A percentile compares a stretch with the other conserved stretches of the same genome.
Conservation (phyloP, 352 stramenopile genomes). For the Phytophthora sojae region DNA sequence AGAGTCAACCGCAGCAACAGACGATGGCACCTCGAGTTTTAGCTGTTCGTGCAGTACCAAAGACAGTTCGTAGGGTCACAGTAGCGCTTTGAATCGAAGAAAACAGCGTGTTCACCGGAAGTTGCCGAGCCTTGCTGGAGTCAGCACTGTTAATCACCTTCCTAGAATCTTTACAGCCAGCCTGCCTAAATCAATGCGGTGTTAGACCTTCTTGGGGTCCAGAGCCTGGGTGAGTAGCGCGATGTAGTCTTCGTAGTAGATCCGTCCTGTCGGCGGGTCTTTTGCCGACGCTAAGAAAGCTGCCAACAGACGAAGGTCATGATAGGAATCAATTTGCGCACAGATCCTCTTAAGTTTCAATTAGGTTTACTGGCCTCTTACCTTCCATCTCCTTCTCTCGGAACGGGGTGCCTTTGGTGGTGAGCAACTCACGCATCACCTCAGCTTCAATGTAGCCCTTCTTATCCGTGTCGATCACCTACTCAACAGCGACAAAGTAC, state of each 20-base stretch:
- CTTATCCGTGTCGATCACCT: conserved; percentile 80
- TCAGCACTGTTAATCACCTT: background rate
- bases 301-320: conserved; percentile 13
- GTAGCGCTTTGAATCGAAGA: conserved; percentile 37
- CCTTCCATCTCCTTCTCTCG: conserved; percentile 92
- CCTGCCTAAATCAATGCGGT: background rate
- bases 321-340: too few species aligned
- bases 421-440: conserved; percentile 88
- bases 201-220: conserved; percentile 49
- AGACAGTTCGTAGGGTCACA: conserved; percentile 49
- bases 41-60: conserved; percentile 26
- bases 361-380: conserved; percentile 8
- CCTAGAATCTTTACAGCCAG: too few species aligned
- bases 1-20: conserved; percentile 4
- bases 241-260: conserved; percentile 95
- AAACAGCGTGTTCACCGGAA: background rate
- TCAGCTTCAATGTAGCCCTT: conserved; percentile 92
- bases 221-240: conserved; percentile 72
- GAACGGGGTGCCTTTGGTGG: conserved; percentile 91
- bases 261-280: conserved; percentile 83
- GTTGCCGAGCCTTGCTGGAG: background rate
- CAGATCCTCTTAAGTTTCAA: conserved; percentile 1
- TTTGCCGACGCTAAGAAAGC: conserved; percentile 86
- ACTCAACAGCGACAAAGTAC: background rate
- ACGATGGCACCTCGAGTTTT: conserved; percentile 10